Evolutionary conservation across 768 basidiomycete species (phyloP).

Genomic region (Neoboletus subvelutipes): DNA sequence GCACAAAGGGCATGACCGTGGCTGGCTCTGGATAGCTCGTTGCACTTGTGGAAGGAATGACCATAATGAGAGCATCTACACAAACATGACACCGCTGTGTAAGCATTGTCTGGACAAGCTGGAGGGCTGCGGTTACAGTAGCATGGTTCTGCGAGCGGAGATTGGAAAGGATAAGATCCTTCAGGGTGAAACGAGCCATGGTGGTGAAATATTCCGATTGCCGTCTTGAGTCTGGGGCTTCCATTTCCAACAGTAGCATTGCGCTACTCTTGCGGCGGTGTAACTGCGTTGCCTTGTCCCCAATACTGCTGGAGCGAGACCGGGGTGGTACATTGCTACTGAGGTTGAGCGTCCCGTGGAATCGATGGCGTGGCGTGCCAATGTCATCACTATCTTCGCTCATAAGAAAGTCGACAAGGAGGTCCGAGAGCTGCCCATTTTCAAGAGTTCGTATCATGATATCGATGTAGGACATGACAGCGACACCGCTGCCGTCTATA

Average conservation of each 20-base stretch:
- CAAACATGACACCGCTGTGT: conserved; percentile 63
- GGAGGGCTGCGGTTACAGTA: conserved; percentile 74
- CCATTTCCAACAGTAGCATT: conserved; percentile 86
- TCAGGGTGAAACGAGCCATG: conserved; percentile 86
- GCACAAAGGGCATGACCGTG: conserved; percentile 31
- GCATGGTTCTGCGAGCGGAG: conserved; percentile 64
- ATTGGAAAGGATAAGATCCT: conserved; percentile 83
- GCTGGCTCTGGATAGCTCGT: conserved; percentile 72
- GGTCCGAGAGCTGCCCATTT: conserved; percentile 63
- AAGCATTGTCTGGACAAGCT: conserved; percentile 77
- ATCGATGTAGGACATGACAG: conserved; percentile 94
- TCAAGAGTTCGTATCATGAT: conserved; percentile 78
- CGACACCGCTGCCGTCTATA: conserved; percentile 90
- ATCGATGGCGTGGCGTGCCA: conserved; percentile 44
- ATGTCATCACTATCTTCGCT: conserved; percentile 81
- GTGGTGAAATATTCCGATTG: conserved; percentile 84
- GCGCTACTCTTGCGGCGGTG: conserved; percentile 80
- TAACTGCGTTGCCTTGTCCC: conserved; percentile 46
- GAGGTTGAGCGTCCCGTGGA: conserved; percentile 44
- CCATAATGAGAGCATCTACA: conserved; percentile 66
- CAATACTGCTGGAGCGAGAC: conserved; percentile 26
- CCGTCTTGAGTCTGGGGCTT: conserved; percentile 68
- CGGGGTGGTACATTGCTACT: conserved; percentile 35
- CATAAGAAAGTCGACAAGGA: conserved; percentile 76
- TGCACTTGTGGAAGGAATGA: conserved; percentile 66